These are phyloP conservation scores for Debaryomyces nepalensis DNA, from an alignment of 1,139 yeast species.

Conservation along the genomic window DNA sequence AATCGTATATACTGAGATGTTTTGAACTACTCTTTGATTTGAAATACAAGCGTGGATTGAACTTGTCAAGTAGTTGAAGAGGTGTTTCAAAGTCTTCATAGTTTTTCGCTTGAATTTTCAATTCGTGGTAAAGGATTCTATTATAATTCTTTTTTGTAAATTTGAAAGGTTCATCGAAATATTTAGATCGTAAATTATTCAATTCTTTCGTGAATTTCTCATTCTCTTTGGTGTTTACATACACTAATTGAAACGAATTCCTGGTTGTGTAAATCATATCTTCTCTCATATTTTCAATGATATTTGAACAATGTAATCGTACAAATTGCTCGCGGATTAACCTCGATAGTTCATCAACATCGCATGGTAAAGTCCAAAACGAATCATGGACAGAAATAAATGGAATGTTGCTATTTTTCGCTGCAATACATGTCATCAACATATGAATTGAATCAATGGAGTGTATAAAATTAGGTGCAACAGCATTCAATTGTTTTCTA, in stretches of 20 bases:
- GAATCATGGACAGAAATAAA: constrained; percentile 52
- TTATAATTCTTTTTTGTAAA: constrained; percentile 14
- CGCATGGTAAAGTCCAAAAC: constrained; percentile 47
- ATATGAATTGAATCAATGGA: constrained; percentile 49
- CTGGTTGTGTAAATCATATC: constrained; percentile 33
- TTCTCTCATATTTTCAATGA: constrained; percentile 29
- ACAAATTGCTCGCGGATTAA: constrained; percentile 42
- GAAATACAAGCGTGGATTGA: constrained; percentile 30
- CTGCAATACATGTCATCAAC: constrained; percentile 39
- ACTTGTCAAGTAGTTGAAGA: constrained; percentile 20
- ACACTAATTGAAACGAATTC: constrained; percentile 39
- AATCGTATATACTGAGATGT: constrained; percentile 15
- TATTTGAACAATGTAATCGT: constrained; percentile 34
- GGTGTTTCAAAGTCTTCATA: constrained; percentile 12
- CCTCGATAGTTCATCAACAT: constrained; percentile 32
- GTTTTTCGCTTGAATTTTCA: constrained; percentile 18
- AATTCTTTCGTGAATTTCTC: constrained; percentile 23
- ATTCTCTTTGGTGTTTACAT: constrained; percentile 29
- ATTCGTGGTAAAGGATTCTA: constrained; percentile 22
- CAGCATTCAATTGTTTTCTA: constrained; percentile 41
- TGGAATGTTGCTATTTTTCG: constrained; percentile 24
- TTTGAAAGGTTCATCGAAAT: constrained; percentile 11
- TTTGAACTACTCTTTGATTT: constrained; percentile 11
- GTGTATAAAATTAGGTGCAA: constrained; percentile 53
- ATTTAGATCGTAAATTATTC: constrained; percentile 19